A percentile compares a stretch with the other conserved stretches of the same genome.
These are phyloP conservation scores for Tolypocladium capitatum DNA, from an alignment of 2,329 filamentous ascomycete genomes.

Conservation along the genomic window DNA sequence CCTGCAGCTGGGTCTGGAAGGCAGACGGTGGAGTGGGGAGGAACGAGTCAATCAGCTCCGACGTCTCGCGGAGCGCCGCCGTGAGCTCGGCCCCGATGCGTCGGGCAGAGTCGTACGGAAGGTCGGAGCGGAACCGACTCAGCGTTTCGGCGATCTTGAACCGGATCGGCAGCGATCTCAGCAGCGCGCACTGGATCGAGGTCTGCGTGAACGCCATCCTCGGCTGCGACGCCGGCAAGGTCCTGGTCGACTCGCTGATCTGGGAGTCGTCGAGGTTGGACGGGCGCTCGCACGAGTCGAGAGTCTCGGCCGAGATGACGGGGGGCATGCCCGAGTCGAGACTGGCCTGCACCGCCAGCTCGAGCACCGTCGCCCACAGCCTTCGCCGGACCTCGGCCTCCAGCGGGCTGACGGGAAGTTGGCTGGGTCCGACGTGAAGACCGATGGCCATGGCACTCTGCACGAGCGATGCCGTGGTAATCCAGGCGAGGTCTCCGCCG, in stretches of 20 bases:
- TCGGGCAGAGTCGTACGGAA: neutral
- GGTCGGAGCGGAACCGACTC: neutral
- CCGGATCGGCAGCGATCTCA: neutral
- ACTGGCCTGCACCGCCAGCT: neutral
- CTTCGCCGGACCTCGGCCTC: neutral
- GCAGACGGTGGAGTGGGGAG: neutral
- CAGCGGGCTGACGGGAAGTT: neutral
- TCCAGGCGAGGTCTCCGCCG: neutral
- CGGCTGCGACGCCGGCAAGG: neutral
- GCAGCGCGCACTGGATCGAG: neutral
- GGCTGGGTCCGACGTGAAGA: neutral
- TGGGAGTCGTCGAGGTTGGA: neutral
- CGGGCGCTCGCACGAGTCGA: neutral
- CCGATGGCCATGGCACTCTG: neutral
- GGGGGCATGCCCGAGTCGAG: neutral
- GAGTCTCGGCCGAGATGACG: neutral
- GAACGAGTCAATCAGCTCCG: neutral
- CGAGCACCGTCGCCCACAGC: neutral
- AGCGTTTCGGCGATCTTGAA: neutral
- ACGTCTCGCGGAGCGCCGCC: neutral
- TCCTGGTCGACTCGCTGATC: neutral
- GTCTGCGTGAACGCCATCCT: neutral
- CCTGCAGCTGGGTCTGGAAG: neutral
- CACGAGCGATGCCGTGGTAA: neutral
- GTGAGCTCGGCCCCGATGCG: neutral